These are phyloP conservation scores for Curvularia eragrostidis DNA, from an alignment of 2,329 filamentous ascomycete species.

Conservation along the genomic window DNA sequence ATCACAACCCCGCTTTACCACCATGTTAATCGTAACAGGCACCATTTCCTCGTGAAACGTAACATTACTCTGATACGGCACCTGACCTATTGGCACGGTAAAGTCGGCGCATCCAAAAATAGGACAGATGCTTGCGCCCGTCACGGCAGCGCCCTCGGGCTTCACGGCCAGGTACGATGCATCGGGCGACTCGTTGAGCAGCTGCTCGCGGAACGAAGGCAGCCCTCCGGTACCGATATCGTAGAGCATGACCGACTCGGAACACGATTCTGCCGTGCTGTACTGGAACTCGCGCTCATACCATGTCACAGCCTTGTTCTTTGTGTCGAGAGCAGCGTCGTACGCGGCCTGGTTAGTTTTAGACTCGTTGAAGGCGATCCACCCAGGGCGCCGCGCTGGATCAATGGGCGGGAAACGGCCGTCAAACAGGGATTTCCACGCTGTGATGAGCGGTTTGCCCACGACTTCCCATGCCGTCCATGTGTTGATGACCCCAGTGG, in stretches of 20 bases:
- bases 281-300: slow-evolving; percentile 50
- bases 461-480: slow-evolving; percentile 46
- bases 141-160: slow-evolving; percentile 40
- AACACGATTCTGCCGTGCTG: slow-evolving; percentile 49
- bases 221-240: slow-evolving; percentile 54
- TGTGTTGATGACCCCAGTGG: slow-evolving; percentile 41
- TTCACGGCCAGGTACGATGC: slow-evolving; percentile 45
- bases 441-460: slow-evolving; percentile 41
- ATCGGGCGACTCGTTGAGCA: slow-evolving; percentile 41
- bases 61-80: slow-evolving; percentile 50
- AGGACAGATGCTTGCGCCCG: slow-evolving; percentile 46
- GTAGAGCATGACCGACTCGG: slow-evolving; percentile 52
- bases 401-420: slow-evolving; percentile 53
- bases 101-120: slow-evolving; percentile 52
- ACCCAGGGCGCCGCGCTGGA: slow-evolving; percentile 42
- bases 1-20: slow-evolving; percentile 55
- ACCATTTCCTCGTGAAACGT: slow-evolving; percentile 52
- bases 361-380: slow-evolving; percentile 38
- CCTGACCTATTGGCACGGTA: slow-evolving; percentile 54
- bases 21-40: slow-evolving; percentile 53
- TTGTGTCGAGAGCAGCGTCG: slow-evolving; percentile 32
- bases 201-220: slow-evolving; percentile 50
- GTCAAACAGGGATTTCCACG: slow-evolving; percentile 45
- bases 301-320: slow-evolving; percentile 47
- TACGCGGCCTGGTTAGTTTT: slow-evolving; percentile 26